These are phyloP conservation scores for Penicillium aurantiogriseum DNA, from an alignment of 2,329 filamentous ascomycete genomes.

Conservation along the genomic window DNA sequence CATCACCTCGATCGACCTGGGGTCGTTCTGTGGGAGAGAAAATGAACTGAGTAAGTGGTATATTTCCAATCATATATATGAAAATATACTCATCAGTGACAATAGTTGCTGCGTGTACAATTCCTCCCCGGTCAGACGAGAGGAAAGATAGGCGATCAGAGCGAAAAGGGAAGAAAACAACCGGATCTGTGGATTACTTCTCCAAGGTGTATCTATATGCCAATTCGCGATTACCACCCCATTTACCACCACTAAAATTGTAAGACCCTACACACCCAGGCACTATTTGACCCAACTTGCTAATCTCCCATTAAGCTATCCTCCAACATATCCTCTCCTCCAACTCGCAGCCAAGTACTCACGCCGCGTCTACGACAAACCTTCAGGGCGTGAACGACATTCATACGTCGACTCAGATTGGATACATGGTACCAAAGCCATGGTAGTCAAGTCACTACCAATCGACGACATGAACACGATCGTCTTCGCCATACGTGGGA, in stretches of 20 bases:
- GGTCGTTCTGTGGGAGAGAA: slow-evolving; percentile 52
- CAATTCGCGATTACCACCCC: slow-evolving; percentile 70
- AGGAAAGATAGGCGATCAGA: slow-evolving; percentile 4
- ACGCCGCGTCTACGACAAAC: slow-evolving; percentile 68
- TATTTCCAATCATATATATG: fast-evolving
- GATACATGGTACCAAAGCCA: slow-evolving; percentile 74
- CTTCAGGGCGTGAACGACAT: slow-evolving; percentile 62
- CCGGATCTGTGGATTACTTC: slow-evolving; percentile 55
- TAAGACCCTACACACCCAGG: slow-evolving; percentile 39
- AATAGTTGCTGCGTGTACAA: slow-evolving; percentile 15
- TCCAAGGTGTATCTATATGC: slow-evolving; percentile 75
- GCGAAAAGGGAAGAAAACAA: slow-evolving; percentile 4
- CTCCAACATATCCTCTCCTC: slow-evolving; percentile 72
- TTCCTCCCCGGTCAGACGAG: slow-evolving; percentile 10
- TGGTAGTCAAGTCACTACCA: slow-evolving; percentile 78
- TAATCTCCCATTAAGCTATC: slow-evolving; percentile 52
- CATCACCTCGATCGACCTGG: slow-evolving; percentile 70
- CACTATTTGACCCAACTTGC: not conserved
- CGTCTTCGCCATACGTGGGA: slow-evolving; percentile 80
- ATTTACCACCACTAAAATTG: slow-evolving; percentile 67
- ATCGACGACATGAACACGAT: slow-evolving; percentile 76
- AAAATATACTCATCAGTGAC: not conserved
- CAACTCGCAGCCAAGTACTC: slow-evolving; percentile 78
- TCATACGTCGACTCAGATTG: slow-evolving; percentile 70
- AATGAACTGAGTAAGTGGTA: slow-evolving; percentile 28